phyloP scores from a whole-genome alignment of 169 alveolate species.

The Cyclospora cayetanensis region DNA sequence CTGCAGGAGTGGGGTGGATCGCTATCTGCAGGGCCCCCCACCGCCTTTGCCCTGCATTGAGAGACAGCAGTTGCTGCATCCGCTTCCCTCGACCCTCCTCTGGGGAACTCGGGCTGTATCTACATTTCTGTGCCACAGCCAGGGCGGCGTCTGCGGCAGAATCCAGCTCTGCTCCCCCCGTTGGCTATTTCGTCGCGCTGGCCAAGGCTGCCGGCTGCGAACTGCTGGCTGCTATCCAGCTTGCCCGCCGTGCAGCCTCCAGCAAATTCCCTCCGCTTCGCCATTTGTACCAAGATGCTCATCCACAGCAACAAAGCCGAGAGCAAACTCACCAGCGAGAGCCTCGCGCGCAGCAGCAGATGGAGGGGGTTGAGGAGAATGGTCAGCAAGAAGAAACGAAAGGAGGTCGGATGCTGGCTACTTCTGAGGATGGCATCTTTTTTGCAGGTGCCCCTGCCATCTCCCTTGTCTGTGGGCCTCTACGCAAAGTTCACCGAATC shows the following conservation, averaged over 20 bases:
- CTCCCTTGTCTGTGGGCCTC: not conserved
- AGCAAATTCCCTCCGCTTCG: not conserved
- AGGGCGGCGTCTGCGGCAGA: conserved; percentile 2
- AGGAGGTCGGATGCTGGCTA: not conserved
- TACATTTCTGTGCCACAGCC: not conserved
- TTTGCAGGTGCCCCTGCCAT: not conserved
- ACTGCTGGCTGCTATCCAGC: conserved; percentile 16
- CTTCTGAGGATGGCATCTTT: not conserved
- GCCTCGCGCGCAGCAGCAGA: conserved; percentile 36
- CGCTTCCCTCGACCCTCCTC: not conserved
- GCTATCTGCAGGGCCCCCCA: not conserved
- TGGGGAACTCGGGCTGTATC: not conserved
- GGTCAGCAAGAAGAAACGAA: not conserved
- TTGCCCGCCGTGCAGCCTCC: not conserved
- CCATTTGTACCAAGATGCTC: not conserved
- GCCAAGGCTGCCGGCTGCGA: not conserved
- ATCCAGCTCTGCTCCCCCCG: not conserved
- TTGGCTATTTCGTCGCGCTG: not conserved
- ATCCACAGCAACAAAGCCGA: not conserved
- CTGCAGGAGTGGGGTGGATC: not conserved
- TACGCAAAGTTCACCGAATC: not conserved
- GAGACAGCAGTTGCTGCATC: not conserved
- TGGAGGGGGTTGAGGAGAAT: not conserved
- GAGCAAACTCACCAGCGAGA: no score
- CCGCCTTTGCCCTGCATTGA: not conserved